Evolutionary conservation across 2,329 filamentous ascomycete species (phyloP), one percentile per base, ranked within the genome.

Genomic region (Escovopsis sp.): DNA sequence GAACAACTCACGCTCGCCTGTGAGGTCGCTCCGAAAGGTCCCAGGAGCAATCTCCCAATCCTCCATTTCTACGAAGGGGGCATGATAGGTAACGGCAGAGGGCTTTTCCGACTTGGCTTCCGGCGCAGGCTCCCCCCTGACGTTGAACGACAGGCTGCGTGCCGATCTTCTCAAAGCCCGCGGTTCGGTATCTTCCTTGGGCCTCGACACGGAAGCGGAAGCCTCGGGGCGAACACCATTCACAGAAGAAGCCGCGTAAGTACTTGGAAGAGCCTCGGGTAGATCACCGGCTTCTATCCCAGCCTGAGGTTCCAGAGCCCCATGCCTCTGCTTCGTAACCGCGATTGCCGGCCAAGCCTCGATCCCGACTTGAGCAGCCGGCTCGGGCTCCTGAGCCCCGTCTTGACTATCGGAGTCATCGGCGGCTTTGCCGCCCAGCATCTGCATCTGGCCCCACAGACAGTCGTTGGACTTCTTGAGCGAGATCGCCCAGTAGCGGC

Each of bases 1-100:
- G 1, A 18, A 32, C 6, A 32, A 57, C 65, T 48, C 54, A 68
- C 66, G 66, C 26, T 61, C 56, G 2, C 52, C 49, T 1, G 53
- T 48, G 1, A 45, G 43, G 4, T 54, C 46, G 32, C 60, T 55
- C 8, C 49, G 51, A 28, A 66, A 51, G 19, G 62, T 59, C 12
- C 67, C 67, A 1, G 67, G 66, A 0, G 66, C 65, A 38, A 67
- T 47, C 49, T 69, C 67, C 65, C 65, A 68, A 3, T 57, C 55
- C 47, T 68, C 65, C 55, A 67, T 63, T 40, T 64, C 53, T 6
- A 61, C 3, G 4, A 2, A 39, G 3, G 52, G 44, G 12, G 18
- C 18, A n/a, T 23, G n/a, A n/a, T 12, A 39, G 26, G 32, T 32
- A 4, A 23, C 23, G 23, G n/a, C 34, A 36, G 34, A n/a, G n/a